These are phyloP conservation scores for Zanthoxylum bungeanum DNA, from an alignment of 345 rosid species.

Conservation along the genomic window DNA sequence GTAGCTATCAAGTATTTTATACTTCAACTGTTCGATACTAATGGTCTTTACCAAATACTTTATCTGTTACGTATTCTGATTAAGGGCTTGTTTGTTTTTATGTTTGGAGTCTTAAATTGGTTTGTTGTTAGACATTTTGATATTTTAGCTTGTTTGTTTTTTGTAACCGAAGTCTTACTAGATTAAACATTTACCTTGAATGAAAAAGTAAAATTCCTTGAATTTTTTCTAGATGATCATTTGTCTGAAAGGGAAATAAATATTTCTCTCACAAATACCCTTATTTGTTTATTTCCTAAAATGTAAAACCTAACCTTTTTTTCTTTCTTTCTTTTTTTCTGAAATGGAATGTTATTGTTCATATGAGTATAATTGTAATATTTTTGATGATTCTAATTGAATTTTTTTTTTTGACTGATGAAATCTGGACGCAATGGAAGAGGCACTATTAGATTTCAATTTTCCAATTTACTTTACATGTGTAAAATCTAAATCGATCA, in stretches of 20 bases:
- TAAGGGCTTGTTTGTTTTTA: background rate
- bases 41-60: background rate
- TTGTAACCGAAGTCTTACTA: background rate
- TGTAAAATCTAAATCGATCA: no score
- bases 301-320: no score
- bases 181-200: background rate
- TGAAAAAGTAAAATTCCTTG: background rate
- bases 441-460: background rate
- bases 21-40: background rate
- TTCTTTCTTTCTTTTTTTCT: no score
- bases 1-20: background rate
- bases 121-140: background rate
- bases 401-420: background rate
- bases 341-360: background rate
- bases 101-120: background rate
- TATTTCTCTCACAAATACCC: background rate
- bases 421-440: background rate
- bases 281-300: no score
- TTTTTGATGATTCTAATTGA: background rate
- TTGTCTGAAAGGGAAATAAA: background rate
- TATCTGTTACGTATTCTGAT: background rate
- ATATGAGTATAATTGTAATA: no score
- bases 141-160: no score
- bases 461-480: background rate
- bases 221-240: background rate